These are phyloP conservation scores for Castanospermum australe DNA, from an alignment of 306 rosid species.

Conservation along the genomic window DNA sequence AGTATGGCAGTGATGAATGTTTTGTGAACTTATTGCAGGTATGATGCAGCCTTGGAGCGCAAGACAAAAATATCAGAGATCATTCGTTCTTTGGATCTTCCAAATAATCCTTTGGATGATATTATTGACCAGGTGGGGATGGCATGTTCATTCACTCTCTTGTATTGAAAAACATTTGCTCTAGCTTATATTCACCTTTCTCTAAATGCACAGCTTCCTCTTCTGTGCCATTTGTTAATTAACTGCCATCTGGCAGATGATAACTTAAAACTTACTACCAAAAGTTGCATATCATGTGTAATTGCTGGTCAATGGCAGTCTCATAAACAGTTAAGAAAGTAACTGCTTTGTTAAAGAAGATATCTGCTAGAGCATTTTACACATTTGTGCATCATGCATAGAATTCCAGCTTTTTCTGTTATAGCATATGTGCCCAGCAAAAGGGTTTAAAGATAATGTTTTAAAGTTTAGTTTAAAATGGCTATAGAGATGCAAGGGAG, in stretches of 20 bases:
- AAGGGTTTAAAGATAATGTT: background rate
- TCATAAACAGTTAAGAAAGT: background rate
- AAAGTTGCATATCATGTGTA: background rate
- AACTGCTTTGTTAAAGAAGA: background rate
- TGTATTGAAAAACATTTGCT: slow-evolving; percentile 9
- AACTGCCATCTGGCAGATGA: background rate
- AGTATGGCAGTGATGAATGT: slow-evolving; percentile 8
- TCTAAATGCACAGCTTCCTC: background rate
- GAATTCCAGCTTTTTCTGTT: background rate
- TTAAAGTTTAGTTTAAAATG: background rate
- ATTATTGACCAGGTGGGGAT: slow-evolving; percentile 85
- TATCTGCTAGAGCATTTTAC: background rate
- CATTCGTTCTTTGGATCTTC: slow-evolving; percentile 88
- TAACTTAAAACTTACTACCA: background rate
- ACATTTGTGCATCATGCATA: background rate
- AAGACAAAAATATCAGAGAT: slow-evolving; percentile 69
- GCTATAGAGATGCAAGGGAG: background rate
- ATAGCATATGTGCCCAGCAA: background rate
- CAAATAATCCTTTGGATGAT: slow-evolving; percentile 96
- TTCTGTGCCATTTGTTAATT: background rate
- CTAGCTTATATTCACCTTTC: background rate
- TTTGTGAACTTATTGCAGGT: slow-evolving; percentile 54
- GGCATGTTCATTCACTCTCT: slow-evolving; percentile 12
- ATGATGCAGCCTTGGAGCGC: slow-evolving; percentile 79
- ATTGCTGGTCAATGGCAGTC: background rate